Evolutionary conservation across 345 rosid species (phyloP), one percentile per base, ranked within the genome.

Genomic region (Erucastrum elatum): DNA sequence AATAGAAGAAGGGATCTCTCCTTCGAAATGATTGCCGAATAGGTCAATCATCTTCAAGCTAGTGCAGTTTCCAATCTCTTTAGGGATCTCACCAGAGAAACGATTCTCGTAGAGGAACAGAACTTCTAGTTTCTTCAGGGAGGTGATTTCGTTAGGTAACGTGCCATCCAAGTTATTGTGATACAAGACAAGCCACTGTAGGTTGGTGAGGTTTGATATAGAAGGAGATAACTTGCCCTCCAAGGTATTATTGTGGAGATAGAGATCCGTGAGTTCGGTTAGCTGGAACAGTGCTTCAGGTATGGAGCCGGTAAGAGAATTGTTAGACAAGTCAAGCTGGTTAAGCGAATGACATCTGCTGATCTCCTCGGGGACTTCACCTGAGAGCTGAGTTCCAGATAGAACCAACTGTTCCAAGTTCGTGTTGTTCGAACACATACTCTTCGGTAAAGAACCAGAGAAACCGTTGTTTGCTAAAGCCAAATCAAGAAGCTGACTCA

Each of bases 171-270:
- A 83, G 76, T 84, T 90, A 84, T 95, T 95, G 84, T 89, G 94
- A 79, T 85, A 90, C 77, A 95, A 64, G 1, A 88, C 94, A 27
- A 95, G 82, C 58, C 87, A 85, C 71, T 87, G 90, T 46, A 95
- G 84, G 73, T 86, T 87, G 72, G 75, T 84, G 68, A 95, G 93
- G 81, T 95, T 95, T 17, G 85, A 85, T 71, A 93, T 82, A 0
- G 68, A 75, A 25, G 93, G 85, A 75, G 93, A 87, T 66, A 95
- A 78, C 25, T 82, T 80, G 65, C 99, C 98, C 10, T 63, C 87
- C 86, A 95, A 86, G 86, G 86, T 90, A 80, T 95, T 95, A 86
- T 95, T 95, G 80, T 93, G 93, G 34, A 95, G 94, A 61, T 91
- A 91, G 35, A 95, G 92, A 78, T 89, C 81, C 8, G 87, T 88